Percentiles rank a stretch among this genome's conserved stretches.
These are phyloP conservation scores for Pascua sp. DNA, from an alignment of 1,284 basidiomycete species.

Conservation along the genomic window DNA sequence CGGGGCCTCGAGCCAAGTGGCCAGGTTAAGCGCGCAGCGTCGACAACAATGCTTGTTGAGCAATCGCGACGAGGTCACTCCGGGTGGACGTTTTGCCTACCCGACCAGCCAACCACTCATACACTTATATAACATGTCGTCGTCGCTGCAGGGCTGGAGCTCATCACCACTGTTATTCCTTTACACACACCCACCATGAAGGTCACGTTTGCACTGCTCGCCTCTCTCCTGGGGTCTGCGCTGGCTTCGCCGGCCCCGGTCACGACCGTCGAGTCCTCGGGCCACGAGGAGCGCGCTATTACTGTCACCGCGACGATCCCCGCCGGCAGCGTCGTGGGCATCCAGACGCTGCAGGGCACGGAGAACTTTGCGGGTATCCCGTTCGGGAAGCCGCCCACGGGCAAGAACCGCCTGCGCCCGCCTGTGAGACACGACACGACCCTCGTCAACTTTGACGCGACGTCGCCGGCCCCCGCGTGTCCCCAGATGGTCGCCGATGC, in stretches of 20 bases:
- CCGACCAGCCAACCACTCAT: no score
- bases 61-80: no score
- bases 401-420: slow-evolving; percentile 32
- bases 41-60: no score
- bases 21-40: no score
- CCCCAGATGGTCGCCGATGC: slow-evolving; percentile 12
- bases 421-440: slow-evolving; percentile 49
- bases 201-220: no score
- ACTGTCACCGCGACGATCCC: slow-evolving; percentile 6
- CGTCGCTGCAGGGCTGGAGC: no score
- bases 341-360: not conserved
- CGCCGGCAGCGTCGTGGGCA: slow-evolving; percentile 14
- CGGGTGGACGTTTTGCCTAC: no score
- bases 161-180: no score
- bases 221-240: slow-evolving; percentile 2
- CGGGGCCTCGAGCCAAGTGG: no score
- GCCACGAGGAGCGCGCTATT: slow-evolving; percentile 3
- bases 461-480: slow-evolving; percentile 8
- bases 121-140: no score
- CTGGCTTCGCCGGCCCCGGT: slow-evolving; percentile 2
- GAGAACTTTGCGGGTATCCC: slow-evolving; percentile 55
- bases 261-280: not conserved
- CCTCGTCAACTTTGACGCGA: slow-evolving; percentile 11
- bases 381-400: slow-evolving; percentile 57
- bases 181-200: no score